Evolutionary conservation across 305 asterid genomes (phyloP).

Genomic region (Caryopteris hybrid): DNA sequence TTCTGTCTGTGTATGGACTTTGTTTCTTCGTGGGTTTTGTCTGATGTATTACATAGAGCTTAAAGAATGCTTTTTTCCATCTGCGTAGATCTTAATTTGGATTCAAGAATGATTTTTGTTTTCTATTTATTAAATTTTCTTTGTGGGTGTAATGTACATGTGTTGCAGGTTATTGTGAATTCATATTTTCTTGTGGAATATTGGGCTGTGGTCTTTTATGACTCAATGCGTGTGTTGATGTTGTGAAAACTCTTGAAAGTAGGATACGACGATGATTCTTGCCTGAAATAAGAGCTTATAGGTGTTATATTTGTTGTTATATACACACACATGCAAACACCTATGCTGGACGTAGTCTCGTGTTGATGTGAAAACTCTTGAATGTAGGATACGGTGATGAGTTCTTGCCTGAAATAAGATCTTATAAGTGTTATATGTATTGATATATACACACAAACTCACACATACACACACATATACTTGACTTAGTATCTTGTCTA

Average conservation of each 20-base stretch:
- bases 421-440: too few species aligned
- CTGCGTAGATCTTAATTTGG: slow-evolving; percentile 20
- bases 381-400: neutral
- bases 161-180: neutral
- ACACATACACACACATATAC: neutral
- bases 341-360: too few species aligned
- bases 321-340: too few species aligned
- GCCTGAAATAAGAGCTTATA: too few species aligned
- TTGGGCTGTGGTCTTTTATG: neutral
- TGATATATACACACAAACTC: too few species aligned
- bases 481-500: slow-evolving; percentile 19
- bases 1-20: neutral
- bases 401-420: neutral
- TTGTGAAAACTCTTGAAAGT: neutral
- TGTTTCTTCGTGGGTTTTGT: neutral
- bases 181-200: neutral
- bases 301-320: too few species aligned
- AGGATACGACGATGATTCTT: neutral
- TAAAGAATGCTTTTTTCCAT: neutral
- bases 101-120: slow-evolving; percentile 13
- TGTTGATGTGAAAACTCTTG: neutral
- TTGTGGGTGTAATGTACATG: neutral
- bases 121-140: too few species aligned
- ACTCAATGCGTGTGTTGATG: neutral
- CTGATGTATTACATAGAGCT: slow-evolving; percentile 7